Evolutionary conservation across 257 asterid species (phyloP), one percentile per base, ranked within the genome.

Genomic region (Solanum chiquidenum): DNA sequence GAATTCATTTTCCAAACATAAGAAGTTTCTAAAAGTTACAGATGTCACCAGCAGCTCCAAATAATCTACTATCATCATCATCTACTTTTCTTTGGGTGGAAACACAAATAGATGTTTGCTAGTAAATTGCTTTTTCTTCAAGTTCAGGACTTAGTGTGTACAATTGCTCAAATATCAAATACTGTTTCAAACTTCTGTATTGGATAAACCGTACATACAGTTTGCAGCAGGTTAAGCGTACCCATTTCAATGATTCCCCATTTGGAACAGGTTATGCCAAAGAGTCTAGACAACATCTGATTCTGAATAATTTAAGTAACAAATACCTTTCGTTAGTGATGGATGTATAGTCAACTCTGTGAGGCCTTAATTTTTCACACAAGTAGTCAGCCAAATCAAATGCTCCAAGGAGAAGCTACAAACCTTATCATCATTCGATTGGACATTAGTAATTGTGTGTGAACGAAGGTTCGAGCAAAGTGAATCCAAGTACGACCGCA

Each of bases 391-490:
- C 29, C 31, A 21, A 12, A 68, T 31, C 6, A 25, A 25, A 44
- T 38, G 86, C 46, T 86, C 40, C 52, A 11, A 23, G n/a, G 7
- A 87, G 86, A 69, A 87, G 88, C 16, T 55, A 85, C 92, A 62
- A 71, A 96, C 99, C 99, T 97, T 97, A 88, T 97, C 99, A 87
- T 97, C 95, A 82, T 97, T 97, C 64, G 99, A 97, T 91, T 97
- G 99, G 88, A 97, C 99, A 87, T 97, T 97, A 66, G 99, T 97
- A 86, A 97, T 97, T 79, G 99, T 97, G 89, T 97, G 99, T 83
- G 99, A 95, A 21, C 99, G 98, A 86, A 97, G 94, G 89, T 93
- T 94, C 34, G 93, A 94, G 91, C 98, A 97, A 49, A 97, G 94
- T 64, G 95, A 91, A 73, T 97, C 99, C 93, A 97, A 89, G 93